These are phyloP conservation scores for Pleurotus eryngii DNA, from an alignment of 768 basidiomycete genomes.

Conservation along the genomic window DNA sequence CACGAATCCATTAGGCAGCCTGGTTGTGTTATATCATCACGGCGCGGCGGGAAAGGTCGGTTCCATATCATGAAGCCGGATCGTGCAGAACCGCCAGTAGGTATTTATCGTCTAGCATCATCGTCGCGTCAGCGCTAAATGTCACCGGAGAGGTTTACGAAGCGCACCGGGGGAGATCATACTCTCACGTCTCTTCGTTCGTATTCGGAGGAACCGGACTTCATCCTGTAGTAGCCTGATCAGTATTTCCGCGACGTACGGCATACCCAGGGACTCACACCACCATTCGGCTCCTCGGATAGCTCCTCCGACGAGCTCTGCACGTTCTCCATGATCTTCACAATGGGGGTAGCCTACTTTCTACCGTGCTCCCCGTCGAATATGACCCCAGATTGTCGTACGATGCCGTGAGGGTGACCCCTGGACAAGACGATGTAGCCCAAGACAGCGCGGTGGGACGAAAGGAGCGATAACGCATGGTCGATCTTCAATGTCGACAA, in stretches of 20 bases:
- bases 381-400: too few relatives aligned
- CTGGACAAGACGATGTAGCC: constrained; percentile 85
- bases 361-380: too few relatives aligned
- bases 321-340: too few relatives aligned
- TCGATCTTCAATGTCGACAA: constrained; percentile 69
- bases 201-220: constrained; percentile 83
- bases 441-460: constrained; percentile 79
- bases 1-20: constrained; percentile 16
- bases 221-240: constrained; percentile 56
- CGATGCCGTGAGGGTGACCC: constrained; percentile 69
- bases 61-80: too few relatives aligned
- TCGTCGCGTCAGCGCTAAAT: too few relatives aligned
- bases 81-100: too few relatives aligned
- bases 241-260: too few relatives aligned
- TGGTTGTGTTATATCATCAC: too few relatives aligned
- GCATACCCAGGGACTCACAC: constrained; percentile 36
- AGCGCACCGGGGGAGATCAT: constrained; percentile 86
- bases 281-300: constrained; percentile 56
- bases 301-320: constrained; percentile 76
- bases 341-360: too few relatives aligned
- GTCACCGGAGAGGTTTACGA: too few relatives aligned
- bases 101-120: too few relatives aligned
- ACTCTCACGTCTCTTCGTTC: constrained; percentile 87
- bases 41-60: too few relatives aligned
- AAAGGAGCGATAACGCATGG: constrained; percentile 69